A percentile compares a stretch with the other conserved stretches of the same genome.
Conservation (phyloP, 495 filamentous ascomycete genomes). For the Apiosordaria backusii region DNA sequence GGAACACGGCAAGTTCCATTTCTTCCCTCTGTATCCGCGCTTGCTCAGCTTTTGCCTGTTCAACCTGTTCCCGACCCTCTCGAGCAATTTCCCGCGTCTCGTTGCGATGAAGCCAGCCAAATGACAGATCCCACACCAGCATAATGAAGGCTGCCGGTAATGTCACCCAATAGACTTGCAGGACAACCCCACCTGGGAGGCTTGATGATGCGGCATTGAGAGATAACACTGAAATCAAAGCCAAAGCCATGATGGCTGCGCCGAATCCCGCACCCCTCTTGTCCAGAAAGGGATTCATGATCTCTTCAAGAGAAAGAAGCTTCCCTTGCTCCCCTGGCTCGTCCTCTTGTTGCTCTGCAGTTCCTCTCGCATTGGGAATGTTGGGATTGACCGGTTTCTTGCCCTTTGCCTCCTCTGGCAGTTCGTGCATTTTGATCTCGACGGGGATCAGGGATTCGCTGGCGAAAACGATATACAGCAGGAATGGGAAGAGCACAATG, state of each 20-base stretch:
- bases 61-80: constrained; percentile 50
- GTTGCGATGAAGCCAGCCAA: constrained; percentile 55
- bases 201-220: constrained; percentile 53
- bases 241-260: constrained; percentile 57
- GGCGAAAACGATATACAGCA: constrained; percentile 61
- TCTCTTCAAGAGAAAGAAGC: constrained; percentile 58
- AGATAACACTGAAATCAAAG: constrained; percentile 55
- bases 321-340: constrained; percentile 47
- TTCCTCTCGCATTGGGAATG: constrained; percentile 58
- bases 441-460: constrained; percentile 58
- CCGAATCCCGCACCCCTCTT: constrained; percentile 59
- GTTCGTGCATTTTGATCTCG: constrained; percentile 62
- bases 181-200: constrained; percentile 32
- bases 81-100: constrained; percentile 58
- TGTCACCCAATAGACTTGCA: constrained; percentile 59
- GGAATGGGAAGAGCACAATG: constrained; percentile 60
- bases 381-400: constrained; percentile 63
- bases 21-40: constrained; percentile 23
- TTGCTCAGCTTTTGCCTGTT: constrained; percentile 41
- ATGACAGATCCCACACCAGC: constrained; percentile 58
- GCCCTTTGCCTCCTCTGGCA: constrained; percentile 50
- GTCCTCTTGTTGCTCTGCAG: constrained; percentile 50
- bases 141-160: constrained; percentile 60
- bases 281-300: constrained; percentile 68
- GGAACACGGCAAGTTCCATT: background rate